These are phyloP conservation scores for Phytophthora melonis DNA, from an alignment of 352 stramenopile genomes.

Conservation along the genomic window DNA sequence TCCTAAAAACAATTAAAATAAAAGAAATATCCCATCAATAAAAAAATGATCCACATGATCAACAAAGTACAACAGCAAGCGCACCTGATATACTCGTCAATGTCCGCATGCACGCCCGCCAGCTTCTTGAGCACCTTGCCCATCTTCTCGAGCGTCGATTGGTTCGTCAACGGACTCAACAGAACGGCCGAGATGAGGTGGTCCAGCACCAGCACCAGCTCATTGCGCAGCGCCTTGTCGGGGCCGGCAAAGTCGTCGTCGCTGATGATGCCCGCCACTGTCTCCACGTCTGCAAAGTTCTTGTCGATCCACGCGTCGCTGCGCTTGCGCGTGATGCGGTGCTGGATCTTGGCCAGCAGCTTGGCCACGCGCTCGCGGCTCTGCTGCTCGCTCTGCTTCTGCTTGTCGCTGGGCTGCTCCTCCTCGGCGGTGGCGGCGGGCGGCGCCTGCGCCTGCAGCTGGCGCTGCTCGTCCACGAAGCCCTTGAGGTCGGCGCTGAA, in stretches of 20 bases:
- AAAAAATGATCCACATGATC: no score
- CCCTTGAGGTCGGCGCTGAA: slow-evolving; percentile 56
- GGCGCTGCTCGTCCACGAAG: slow-evolving; percentile 71
- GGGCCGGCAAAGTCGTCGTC: slow-evolving; percentile 33
- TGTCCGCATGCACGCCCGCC: slow-evolving; percentile 46
- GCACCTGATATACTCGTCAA: slow-evolving; percentile 73
- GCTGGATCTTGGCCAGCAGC: slow-evolving; percentile 64
- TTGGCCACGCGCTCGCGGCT: slow-evolving; percentile 52
- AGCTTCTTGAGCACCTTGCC: slow-evolving; percentile 52
- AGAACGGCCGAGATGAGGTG: slow-evolving; percentile 78
- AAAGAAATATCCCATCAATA: no score
- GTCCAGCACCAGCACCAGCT: slow-evolving; percentile 71
- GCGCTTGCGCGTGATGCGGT: slow-evolving; percentile 72
- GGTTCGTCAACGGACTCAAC: slow-evolving; percentile 51
- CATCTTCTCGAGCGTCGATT: slow-evolving; percentile 49
- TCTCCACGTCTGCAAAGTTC: slow-evolving; percentile 62
- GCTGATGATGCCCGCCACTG: slow-evolving; percentile 48
- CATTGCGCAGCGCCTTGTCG: slow-evolving; percentile 57
- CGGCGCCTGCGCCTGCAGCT: slow-evolving; percentile 50
- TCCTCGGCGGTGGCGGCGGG: slow-evolving; percentile 9
- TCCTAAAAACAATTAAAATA: slow-evolving; percentile 25
- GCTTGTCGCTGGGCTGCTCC: neutral
- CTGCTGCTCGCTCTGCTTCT: slow-evolving; percentile 41
- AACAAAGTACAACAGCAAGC: neutral
- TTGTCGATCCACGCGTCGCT: slow-evolving; percentile 70